A percentile compares a stretch with the other conserved stretches of the same genome.
phyloP scores from a whole-genome alignment of 2,329 filamentous ascomycete species.

The Raffaelea ambrosiae region DNA sequence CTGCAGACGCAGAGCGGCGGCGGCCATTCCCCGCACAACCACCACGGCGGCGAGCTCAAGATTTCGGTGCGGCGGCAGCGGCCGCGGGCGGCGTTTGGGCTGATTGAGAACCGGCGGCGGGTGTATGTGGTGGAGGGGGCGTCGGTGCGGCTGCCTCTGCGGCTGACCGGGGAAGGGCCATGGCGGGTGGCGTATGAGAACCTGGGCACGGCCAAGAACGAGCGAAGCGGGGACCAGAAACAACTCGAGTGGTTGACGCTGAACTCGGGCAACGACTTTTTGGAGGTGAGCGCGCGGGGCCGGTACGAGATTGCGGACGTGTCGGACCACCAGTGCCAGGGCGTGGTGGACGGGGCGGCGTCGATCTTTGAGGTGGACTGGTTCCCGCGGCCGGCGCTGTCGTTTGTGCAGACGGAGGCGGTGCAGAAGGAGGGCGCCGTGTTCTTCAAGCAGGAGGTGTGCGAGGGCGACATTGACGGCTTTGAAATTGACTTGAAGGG shows the following conservation, averaged over 20 bases:
- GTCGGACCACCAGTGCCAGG: constrained; percentile 71
- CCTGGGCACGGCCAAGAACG: constrained; percentile 19
- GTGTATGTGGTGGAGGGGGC: constrained; percentile 71
- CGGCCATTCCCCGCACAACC: too few relatives aligned
- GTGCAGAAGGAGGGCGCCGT: constrained; percentile 41
- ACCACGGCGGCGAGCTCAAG: constrained; percentile 60
- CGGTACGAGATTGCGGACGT: constrained; percentile 75
- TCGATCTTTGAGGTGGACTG: constrained; percentile 73
- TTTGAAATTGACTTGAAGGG: constrained; percentile 75
- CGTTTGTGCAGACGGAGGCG: constrained; percentile 55
- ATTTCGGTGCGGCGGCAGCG: constrained; percentile 83
- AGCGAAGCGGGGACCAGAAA: constrained; percentile 19
- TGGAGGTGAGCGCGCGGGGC: constrained; percentile 60
- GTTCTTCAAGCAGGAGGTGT: constrained; percentile 73
- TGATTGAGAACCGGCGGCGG: constrained; percentile 70
- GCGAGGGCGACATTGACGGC: constrained; percentile 87
- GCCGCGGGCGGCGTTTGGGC: constrained; percentile 77
- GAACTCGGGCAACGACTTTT: constrained; percentile 54
- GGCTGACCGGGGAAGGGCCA: constrained; percentile 75
- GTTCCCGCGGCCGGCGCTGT: constrained; percentile 71
- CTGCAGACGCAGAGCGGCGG: constrained; percentile 40
- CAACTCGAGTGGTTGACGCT: constrained; percentile 38
- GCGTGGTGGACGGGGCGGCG: constrained; percentile 65
- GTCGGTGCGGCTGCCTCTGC: constrained; percentile 66
- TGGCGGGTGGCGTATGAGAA: constrained; percentile 77